phyloP scores from a whole-genome alignment of 331 rosid species.

The Acacia concinna region DNA sequence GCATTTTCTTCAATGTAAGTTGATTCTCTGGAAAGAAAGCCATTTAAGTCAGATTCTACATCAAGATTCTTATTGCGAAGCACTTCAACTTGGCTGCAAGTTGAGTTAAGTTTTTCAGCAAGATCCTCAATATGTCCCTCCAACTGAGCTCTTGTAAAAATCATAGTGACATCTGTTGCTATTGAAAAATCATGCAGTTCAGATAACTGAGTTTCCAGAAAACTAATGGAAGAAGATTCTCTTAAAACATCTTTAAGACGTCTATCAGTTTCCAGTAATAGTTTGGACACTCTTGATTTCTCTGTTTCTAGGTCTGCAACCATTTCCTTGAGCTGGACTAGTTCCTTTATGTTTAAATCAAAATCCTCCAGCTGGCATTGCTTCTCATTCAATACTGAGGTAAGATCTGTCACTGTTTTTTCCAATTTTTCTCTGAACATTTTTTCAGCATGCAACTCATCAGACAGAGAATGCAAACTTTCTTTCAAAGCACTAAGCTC shows the following conservation, averaged over 20 bases:
- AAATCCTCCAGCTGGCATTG: conserved; percentile 54
- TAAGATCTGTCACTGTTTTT: conserved; percentile 54
- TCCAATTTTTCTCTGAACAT: conserved; percentile 48
- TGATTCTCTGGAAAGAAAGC: conserved; percentile 56
- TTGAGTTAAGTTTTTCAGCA: conserved; percentile 47
- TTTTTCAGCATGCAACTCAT: conserved; percentile 57
- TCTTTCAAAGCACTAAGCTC: conserved; percentile 55
- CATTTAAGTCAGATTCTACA: conserved; percentile 51
- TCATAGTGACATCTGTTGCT: conserved; percentile 59
- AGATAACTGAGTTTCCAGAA: conserved; percentile 58
- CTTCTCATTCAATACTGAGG: conserved; percentile 63
- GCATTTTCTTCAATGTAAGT: conserved; percentile 64
- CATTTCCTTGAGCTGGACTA: conserved; percentile 59
- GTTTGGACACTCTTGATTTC: conserved; percentile 59
- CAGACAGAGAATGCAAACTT: conserved; percentile 43
- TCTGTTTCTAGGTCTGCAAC: conserved; percentile 64
- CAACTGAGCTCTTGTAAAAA: conserved; percentile 63
- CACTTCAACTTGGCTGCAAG: conserved; percentile 47
- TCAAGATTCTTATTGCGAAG: conserved; percentile 51
- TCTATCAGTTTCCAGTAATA: conserved; percentile 55
- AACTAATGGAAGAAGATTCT: conserved; percentile 53
- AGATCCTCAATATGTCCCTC: conserved; percentile 54
- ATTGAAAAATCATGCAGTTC: conserved; percentile 62
- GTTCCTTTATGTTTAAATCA: conserved; percentile 59
- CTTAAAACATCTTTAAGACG: conserved; percentile 46